Conservation (phyloP, 805 yeast species). For the Tetrapisispora pingtungensis region DNA sequence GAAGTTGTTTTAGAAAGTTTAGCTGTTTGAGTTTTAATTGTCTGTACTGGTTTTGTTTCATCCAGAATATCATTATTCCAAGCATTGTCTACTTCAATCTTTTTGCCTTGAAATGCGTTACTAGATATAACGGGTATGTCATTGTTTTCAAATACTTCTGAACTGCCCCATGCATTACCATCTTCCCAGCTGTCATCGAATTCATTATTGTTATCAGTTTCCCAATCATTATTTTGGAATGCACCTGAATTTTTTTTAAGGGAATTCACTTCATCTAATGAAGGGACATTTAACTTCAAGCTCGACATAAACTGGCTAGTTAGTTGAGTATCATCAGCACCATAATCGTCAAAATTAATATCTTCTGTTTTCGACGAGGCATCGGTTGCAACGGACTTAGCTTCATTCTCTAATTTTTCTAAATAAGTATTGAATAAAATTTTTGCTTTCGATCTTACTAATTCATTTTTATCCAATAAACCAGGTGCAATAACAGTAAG, state of each 20-base stretch:
- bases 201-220: slow-evolving; percentile 5
- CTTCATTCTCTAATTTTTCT: slow-evolving; percentile 41
- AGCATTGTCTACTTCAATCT: slow-evolving; percentile 11
- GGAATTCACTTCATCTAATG: slow-evolving; percentile 5
- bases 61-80: slow-evolving; percentile 16
- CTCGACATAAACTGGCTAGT: slow-evolving; percentile 17
- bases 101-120: slow-evolving; percentile 2
- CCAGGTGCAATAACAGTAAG: slow-evolving; percentile 80
- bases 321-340: slow-evolving; percentile 9
- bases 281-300: slow-evolving; percentile 5
- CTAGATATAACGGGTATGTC: background rate
- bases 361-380: slow-evolving; percentile 8
- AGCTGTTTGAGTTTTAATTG: background rate
- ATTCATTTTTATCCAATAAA: slow-evolving; percentile 59
- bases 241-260: background rate
- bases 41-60: background rate
- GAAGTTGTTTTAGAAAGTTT: background rate
- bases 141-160: background rate
- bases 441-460: slow-evolving; percentile 66
- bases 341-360: slow-evolving; percentile 16
- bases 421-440: slow-evolving; percentile 54
- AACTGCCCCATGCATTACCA: background rate
- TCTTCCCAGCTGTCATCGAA: background rate
- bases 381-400: slow-evolving; percentile 17
- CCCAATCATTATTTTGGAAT: slow-evolving; percentile 24